Percentiles rank a stretch among this genome's conserved stretches.
phyloP scores from a whole-genome alignment of 768 basidiomycete genomes.

The Tremella fuciformis region DNA sequence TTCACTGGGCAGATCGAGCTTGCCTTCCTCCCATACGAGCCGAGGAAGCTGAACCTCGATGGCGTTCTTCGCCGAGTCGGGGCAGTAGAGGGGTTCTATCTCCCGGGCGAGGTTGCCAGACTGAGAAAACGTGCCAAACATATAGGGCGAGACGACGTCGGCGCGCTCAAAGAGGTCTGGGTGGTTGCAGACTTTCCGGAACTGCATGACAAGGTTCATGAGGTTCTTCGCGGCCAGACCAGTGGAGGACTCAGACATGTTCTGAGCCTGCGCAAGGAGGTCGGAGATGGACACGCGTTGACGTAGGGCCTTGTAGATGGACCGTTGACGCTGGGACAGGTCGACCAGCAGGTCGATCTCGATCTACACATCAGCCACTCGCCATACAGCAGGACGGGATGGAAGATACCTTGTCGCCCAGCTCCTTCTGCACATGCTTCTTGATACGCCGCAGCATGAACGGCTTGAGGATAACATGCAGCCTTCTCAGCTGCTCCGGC shows the following conservation, averaged over 20 bases:
- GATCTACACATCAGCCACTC: constrained; percentile 60
- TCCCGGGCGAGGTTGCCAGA: constrained; percentile 81
- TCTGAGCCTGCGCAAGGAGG: constrained; percentile 86
- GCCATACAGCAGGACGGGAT: neutral
- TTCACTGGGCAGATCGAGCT: constrained; percentile 65
- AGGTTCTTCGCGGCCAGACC: constrained; percentile 80
- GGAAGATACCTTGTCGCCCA: constrained; percentile 86
- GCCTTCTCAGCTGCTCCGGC: constrained; percentile 85
- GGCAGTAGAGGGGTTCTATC: constrained; percentile 74
- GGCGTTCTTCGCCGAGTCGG: constrained; percentile 83
- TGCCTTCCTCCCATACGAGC: constrained; percentile 71
- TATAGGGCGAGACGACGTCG: constrained; percentile 88
- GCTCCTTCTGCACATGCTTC: constrained; percentile 97
- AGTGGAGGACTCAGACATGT: constrained; percentile 62
- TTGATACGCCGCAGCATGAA: constrained; percentile 98
- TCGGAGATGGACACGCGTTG: constrained; percentile 94
- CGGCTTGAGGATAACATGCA: constrained; percentile 98
- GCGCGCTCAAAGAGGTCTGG: constrained; percentile 97
- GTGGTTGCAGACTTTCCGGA: constrained; percentile 98
- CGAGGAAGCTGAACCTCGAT: constrained; percentile 75
- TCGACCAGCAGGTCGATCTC: constrained; percentile 94
- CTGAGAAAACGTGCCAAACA: constrained; percentile 76
- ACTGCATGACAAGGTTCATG: constrained; percentile 99
- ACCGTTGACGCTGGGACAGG: constrained; percentile 84
- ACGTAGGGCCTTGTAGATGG: constrained; percentile 81